Conservation (phyloP, 2,329 filamentous ascomycete species). For the Beauveria medogensis region DNA sequence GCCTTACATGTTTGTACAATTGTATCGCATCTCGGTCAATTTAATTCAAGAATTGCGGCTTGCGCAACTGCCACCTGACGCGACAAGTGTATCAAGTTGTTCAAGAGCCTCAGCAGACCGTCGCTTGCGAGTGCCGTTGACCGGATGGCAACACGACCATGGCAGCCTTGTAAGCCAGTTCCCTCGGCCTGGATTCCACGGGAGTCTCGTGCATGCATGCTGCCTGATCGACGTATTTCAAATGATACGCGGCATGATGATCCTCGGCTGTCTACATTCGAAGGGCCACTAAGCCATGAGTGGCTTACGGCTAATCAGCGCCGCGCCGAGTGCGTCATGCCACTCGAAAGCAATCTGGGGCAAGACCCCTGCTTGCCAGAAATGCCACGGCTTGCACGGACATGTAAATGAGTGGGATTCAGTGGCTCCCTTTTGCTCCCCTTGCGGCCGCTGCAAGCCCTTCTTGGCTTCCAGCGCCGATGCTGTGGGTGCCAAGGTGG, state of each 20-base stretch:
- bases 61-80: background rate
- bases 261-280: slow-evolving; percentile 1
- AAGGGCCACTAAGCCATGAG: background rate
- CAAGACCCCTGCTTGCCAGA: slow-evolving; percentile 20
- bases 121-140: background rate
- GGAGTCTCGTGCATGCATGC: background rate
- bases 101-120: background rate
- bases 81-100: background rate
- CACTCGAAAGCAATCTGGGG: slow-evolving; percentile 24
- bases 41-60: background rate
- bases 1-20: background rate
- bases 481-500: background rate
- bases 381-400: background rate
- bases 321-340: background rate
- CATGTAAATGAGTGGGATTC: background rate
- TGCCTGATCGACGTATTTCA: background rate
- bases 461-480: background rate
- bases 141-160: background rate
- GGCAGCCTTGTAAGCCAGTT: background rate
- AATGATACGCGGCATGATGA: background rate
- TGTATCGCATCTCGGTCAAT: no score
- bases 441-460: slow-evolving; percentile 6
- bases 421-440: background rate
- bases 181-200: background rate
- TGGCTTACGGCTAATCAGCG: slow-evolving; percentile 8